Percentiles rank a stretch among this genome's conserved stretches.
Evolutionary conservation across 148 eudicot genomes (phyloP).

Genomic region (Camellia sinensis): DNA sequence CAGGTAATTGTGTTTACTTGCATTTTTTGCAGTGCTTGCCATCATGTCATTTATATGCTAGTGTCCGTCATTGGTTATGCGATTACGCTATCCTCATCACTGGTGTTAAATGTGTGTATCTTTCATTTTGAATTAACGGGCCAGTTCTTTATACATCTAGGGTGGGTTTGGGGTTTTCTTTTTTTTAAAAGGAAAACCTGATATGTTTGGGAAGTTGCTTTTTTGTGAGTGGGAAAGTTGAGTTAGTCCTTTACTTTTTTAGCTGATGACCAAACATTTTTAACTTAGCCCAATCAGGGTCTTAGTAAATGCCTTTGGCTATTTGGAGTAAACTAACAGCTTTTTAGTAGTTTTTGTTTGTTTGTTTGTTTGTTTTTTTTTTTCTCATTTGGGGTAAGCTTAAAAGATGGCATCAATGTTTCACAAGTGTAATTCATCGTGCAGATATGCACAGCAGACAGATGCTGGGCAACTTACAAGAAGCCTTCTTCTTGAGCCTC

Average conservation of each 20-base stretch:
- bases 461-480: slow-evolving; percentile 93
- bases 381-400: too few relatives aligned
- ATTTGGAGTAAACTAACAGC: too few relatives aligned
- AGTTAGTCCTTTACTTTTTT: too few relatives aligned
- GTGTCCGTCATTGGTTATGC: background rate
- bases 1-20: slow-evolving; percentile 41
- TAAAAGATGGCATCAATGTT: too few relatives aligned
- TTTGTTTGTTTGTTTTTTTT: too few relatives aligned
- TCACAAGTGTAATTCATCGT: background rate
- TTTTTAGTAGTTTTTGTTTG: too few relatives aligned
- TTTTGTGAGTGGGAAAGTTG: too few relatives aligned
- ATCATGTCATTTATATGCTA: background rate
- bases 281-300: too few relatives aligned
- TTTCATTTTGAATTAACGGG: background rate
- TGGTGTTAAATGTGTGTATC: background rate
- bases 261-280: too few relatives aligned
- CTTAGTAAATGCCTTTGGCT: too few relatives aligned
- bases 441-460: slow-evolving; percentile 85
- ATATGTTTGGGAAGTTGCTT: too few relatives aligned
- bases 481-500: slow-evolving; percentile 85
- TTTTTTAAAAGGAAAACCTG: too few relatives aligned
- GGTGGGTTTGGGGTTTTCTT: background rate
- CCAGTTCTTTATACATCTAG: background rate
- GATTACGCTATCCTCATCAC: background rate
- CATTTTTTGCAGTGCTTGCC: background rate